Evolutionary conservation across 129 eudicot genomes (phyloP), one percentile per base, ranked within the genome.

Genomic region (Silybum marianum): DNA sequence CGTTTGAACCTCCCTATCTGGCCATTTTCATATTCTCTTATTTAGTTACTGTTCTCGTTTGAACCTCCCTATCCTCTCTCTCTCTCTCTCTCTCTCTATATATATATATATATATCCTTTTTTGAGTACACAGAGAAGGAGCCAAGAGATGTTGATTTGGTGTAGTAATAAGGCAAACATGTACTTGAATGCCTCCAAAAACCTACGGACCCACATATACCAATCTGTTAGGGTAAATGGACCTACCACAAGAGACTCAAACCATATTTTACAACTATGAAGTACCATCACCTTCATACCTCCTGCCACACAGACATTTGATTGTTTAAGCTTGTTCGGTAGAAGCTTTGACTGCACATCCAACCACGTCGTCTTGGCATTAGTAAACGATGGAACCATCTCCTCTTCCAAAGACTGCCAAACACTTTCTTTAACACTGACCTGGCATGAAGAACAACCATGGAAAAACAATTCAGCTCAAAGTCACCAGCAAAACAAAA

Each of bases 261-360:
- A 30, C 24, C 79, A 81, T 42, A 42, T 18, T 73, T 25, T 66
- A 66, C 74, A 24, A 46, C 39, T 5, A 69, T 69, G 10, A 78
- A 81, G 40, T 63, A 85, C 40, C 21, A 77, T 86, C 81, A 85
- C 79, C 85, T 82, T 78, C 93, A 86, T 95, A 95, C 99, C 99
- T 95, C 99, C 99, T 65, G 98, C 95, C 72, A 95, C 94, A 84
- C 95, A 95, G 79, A 95, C 86, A 83, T 91, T 95, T 80, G 98
- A 85, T 60, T 90, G 95, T 87, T 87, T 92, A 69, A 80, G 86
- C 75, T 91, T 92, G 71, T 82, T 83, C 2, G 90, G 81, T 69
- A 88, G 87, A 80, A 89, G 88, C 86, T 87, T 92, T 71, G 98
- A 70, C 58, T 92, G 98, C 54, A 86, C 48, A 34, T 95, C 95